These are phyloP conservation scores for Rhazya stricta DNA, from an alignment of 257 asterid species.

Conservation along the genomic window DNA sequence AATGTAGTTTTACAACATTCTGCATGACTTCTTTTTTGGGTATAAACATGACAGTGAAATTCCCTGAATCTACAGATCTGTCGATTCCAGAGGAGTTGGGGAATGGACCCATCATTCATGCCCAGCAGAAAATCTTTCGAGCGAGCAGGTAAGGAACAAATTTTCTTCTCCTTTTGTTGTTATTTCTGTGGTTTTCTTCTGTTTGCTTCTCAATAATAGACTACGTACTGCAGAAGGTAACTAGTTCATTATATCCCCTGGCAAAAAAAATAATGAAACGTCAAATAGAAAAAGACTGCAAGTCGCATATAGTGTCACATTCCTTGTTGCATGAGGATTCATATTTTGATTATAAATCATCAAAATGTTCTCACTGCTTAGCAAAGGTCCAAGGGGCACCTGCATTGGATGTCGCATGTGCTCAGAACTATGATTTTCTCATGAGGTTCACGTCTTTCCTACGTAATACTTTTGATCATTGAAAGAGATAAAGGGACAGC, in stretches of 20 bases:
- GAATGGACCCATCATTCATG: constrained; percentile 91
- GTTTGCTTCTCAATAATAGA: neutral
- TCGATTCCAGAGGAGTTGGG: constrained; percentile 91
- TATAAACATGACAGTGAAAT: neutral
- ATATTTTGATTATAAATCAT: no score
- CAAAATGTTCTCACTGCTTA: no score
- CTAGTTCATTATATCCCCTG: neutral
- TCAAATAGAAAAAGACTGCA: neutral
- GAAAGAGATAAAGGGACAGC: neutral
- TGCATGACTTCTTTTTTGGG: neutral
- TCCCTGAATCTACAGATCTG: constrained; percentile 41
- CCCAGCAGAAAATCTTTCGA: constrained; percentile 94
- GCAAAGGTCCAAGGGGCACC: neutral
- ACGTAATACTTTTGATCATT: neutral
- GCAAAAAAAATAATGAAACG: neutral
- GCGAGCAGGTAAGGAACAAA: constrained; percentile 61
- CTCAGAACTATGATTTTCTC: neutral
- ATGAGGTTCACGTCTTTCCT: neutral
- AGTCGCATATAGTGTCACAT: neutral
- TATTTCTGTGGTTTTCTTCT: neutral
- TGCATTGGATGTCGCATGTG: no score
- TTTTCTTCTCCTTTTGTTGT: neutral
- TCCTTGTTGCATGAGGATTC: neutral
- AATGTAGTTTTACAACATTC: neutral
- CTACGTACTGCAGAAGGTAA: neutral